Percentiles rank a stretch among this genome's conserved stretches.
phyloP scores from a whole-genome alignment of 768 basidiomycete species.

The Naematelia aurantialba region DNA sequence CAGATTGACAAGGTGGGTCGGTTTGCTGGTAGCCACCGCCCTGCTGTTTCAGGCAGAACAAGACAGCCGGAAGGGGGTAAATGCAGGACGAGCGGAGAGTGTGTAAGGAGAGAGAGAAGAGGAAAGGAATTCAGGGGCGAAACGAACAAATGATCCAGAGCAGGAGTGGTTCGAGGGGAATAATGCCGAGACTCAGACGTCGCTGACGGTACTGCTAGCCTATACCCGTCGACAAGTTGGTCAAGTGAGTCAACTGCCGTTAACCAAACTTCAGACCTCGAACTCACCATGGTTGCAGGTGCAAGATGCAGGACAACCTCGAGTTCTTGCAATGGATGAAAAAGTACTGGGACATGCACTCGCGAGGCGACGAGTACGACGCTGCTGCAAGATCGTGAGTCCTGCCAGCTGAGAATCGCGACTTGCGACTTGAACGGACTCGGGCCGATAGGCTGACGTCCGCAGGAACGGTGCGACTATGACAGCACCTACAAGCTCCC shows the following conservation, averaged over 20 bases:
- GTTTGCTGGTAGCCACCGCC: conserved; percentile 4
- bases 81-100: not conserved
- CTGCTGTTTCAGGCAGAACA: no score
- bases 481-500: not conserved
- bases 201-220: conserved; percentile 57
- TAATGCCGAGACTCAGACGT: not conserved
- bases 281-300: conserved; percentile 20
- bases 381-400: conserved; percentile 76
- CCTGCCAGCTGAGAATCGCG: no score
- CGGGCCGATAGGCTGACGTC: no score
- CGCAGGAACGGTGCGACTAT: not conserved
- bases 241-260: conserved; percentile 58
- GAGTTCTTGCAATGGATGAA: conserved; percentile 98
- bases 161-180: not conserved
- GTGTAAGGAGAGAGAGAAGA: not conserved
- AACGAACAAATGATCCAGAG: not conserved
- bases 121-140: not conserved
- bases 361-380: conserved; percentile 81
- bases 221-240: conserved; percentile 87
- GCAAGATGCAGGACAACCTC: conserved; percentile 99
- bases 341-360: conserved; percentile 91
- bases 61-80: not conserved
- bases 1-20: conserved; percentile 88
- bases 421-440: no score
- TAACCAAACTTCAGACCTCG: no score